phyloP scores from a whole-genome alignment of 768 basidiomycete genomes.

The Kwoniella dendrophila region DNA sequence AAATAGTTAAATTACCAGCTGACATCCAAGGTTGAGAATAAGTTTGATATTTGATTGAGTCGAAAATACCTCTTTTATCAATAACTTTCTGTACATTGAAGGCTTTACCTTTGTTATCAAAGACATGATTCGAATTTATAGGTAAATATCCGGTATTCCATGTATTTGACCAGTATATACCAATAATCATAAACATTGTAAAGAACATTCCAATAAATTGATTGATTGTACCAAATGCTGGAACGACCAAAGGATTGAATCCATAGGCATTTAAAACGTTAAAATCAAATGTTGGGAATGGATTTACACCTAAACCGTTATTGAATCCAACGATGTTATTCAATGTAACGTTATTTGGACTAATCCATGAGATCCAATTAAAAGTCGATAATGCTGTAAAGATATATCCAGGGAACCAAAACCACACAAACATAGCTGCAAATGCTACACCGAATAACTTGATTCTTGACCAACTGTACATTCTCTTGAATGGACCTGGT shows the following conservation, averaged over 20 bases:
- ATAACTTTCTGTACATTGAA: slow-evolving; percentile 61
- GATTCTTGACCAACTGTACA: slow-evolving; percentile 29
- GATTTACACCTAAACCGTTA: slow-evolving; percentile 57
- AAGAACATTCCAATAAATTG: slow-evolving; percentile 54
- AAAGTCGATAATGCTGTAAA: slow-evolving; percentile 43
- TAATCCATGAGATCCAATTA: slow-evolving; percentile 58
- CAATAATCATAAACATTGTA: slow-evolving; percentile 35
- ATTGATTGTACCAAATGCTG: slow-evolving; percentile 59
- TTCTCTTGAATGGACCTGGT: slow-evolving; percentile 80
- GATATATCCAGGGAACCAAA: slow-evolving; percentile 51
- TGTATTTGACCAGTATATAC: slow-evolving; percentile 37
- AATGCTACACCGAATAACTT: slow-evolving; percentile 35
- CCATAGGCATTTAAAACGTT: slow-evolving; percentile 44
- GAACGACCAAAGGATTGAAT: slow-evolving; percentile 53
- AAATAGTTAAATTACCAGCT: slow-evolving; percentile 58
- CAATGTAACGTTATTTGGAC: slow-evolving; percentile 56
- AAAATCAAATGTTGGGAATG: slow-evolving; percentile 58
- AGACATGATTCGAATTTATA: slow-evolving; percentile 54
- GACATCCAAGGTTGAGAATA: slow-evolving; percentile 60
- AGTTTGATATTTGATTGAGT: slow-evolving; percentile 59
- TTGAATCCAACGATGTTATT: slow-evolving; percentile 47
- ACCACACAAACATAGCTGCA: slow-evolving; percentile 36
- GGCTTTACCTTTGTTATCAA: slow-evolving; percentile 60
- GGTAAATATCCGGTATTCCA: slow-evolving; percentile 55
- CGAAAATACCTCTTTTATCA: slow-evolving; percentile 57